Conservation (phyloP, 176 grass and related monocot genomes). For the Oryza meridionalis region DNA sequence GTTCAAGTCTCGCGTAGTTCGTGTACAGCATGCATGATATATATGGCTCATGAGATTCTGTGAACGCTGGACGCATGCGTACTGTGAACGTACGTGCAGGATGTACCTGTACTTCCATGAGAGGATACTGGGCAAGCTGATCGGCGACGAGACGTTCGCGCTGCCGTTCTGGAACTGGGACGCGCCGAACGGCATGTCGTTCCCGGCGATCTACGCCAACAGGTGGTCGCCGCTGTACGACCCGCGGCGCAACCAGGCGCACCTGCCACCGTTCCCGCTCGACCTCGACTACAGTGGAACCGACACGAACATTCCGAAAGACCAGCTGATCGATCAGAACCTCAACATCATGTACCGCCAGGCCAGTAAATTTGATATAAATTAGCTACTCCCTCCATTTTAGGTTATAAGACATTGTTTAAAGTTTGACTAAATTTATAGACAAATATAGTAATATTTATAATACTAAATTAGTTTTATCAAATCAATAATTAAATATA, state of each 20-base stretch:
- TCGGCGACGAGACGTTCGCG: conserved; percentile 74
- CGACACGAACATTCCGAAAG: conserved; percentile 36
- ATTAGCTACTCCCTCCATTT: too few species aligned
- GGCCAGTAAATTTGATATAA: conserved; percentile 18
- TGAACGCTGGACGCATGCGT: too few species aligned
- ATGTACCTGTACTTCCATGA: conserved; percentile 73
- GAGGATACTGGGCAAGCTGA: conserved; percentile 73
- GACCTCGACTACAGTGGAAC: conserved; percentile 54
- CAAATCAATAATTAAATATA: too few species aligned
- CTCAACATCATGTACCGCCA: conserved; percentile 77
- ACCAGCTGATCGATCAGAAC: conserved; percentile 54
- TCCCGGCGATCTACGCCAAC: conserved; percentile 61
- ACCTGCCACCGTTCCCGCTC: conserved; percentile 52
- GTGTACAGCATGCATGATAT: background rate
- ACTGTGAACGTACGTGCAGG: conserved; percentile 5
- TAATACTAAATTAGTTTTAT: too few species aligned
- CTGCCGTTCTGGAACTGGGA: conserved; percentile 96
- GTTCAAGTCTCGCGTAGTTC: background rate
- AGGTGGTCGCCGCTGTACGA: conserved; percentile 52
- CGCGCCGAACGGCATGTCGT: conserved; percentile 58
- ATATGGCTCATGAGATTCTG: too few species aligned
- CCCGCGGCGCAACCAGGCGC: conserved; percentile 42
- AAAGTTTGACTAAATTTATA: too few species aligned
- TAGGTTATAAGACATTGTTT: too few species aligned
- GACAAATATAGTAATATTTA: too few species aligned